A percentile compares a stretch with the other conserved stretches of the same genome.
Conservation (phyloP, 495 filamentous ascomycete species). For the Staphylotrichum tortipilum region DNA sequence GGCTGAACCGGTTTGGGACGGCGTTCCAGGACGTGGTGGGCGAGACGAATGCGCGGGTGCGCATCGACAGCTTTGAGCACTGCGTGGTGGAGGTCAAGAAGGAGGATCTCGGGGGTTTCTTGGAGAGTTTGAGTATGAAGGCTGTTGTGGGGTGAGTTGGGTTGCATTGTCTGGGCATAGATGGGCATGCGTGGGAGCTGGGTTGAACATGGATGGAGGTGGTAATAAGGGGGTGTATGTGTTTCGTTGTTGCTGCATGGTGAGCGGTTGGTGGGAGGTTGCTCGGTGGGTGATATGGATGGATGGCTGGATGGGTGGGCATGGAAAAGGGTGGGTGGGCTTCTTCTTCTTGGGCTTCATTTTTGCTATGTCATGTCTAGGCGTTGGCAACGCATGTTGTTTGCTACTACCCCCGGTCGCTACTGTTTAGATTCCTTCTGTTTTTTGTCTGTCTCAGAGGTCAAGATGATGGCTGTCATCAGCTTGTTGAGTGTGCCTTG, state of each 20-base stretch:
- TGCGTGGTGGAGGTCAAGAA: slow-evolving; percentile 95
- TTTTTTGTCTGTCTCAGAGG: no score
- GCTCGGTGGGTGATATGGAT: no score
- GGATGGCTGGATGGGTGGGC: no score
- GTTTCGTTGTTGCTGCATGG: not conserved
- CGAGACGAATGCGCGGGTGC: slow-evolving; percentile 80
- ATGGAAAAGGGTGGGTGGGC: no score
- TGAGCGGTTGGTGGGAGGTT: no score
- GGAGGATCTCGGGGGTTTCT: slow-evolving; percentile 84
- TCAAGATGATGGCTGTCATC: no score
- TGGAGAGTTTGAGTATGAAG: slow-evolving; percentile 87
- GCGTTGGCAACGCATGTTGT: not conserved
- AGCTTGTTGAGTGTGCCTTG: no score
- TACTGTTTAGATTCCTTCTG: not conserved
- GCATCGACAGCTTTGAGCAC: slow-evolving; percentile 95
- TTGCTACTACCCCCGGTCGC: not conserved
- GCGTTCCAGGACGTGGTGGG: slow-evolving; percentile 93
- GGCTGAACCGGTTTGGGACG: slow-evolving; percentile 81
- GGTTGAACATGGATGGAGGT: not conserved
- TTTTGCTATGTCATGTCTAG: no score
- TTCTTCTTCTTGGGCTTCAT: no score
- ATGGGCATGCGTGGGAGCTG: not conserved
- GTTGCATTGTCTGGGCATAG: not conserved
- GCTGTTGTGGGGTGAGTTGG: slow-evolving; percentile 67
- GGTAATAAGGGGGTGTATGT: not conserved